phyloP scores from a whole-genome alignment of 2,329 filamentous ascomycete species.

The Sporothrix brunneoviolacea region DNA sequence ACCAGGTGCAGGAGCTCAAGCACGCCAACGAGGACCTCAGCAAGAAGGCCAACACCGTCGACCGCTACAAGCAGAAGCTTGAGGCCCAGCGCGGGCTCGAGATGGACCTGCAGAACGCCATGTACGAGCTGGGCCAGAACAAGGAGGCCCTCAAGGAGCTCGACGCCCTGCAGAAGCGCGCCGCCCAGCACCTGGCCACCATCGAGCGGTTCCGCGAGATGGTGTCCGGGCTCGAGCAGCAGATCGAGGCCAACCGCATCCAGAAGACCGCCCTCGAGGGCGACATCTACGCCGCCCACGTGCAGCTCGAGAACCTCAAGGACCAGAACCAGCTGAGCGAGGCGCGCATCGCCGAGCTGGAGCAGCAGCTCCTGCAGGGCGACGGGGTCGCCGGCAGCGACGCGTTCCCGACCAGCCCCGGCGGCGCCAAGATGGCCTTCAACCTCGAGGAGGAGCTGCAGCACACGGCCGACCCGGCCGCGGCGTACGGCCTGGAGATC shows the following conservation, averaged over 20 bases:
- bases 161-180: constrained; percentile 29
- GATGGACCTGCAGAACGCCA: constrained; percentile 48
- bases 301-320: constrained; percentile 30
- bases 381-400: constrained; percentile 20
- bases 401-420: background rate
- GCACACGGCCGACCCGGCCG: constrained; percentile 34
- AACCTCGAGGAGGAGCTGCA: constrained; percentile 57
- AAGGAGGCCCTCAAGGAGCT: constrained; percentile 37
- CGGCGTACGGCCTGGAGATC: constrained; percentile 43
- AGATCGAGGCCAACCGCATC: constrained; percentile 38
- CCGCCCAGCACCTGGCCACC: constrained; percentile 20
- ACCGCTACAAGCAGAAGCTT: constrained; percentile 57
- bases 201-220: constrained; percentile 23
- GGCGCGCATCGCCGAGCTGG: constrained; percentile 49
- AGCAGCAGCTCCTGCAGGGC: constrained; percentile 47
- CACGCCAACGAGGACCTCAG: constrained; percentile 52
- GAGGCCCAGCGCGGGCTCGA: constrained; percentile 50
- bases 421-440: constrained; percentile 26
- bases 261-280: constrained; percentile 35
- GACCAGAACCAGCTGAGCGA: constrained; percentile 43
- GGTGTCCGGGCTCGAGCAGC: constrained; percentile 23
- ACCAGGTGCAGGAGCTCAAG: constrained; percentile 54
- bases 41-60: constrained; percentile 57
- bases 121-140: constrained; percentile 48
- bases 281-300: constrained; percentile 39